A percentile compares a stretch with the other conserved stretches of the same genome.
Evolutionary conservation across 2,329 filamentous ascomycete genomes (phyloP).

Genomic region (Penicillium sp.): DNA sequence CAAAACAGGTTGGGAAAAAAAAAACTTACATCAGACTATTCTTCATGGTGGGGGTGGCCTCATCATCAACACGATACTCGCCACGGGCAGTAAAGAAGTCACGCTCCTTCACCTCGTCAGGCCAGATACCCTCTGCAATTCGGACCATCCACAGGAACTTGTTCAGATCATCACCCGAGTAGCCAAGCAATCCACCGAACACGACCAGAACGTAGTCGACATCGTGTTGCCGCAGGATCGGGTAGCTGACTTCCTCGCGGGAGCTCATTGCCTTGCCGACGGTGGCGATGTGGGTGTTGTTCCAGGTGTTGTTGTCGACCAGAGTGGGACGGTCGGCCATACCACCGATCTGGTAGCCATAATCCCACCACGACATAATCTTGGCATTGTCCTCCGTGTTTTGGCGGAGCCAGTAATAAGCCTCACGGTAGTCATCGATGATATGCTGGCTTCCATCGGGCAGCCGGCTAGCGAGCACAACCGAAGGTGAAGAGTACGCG

Average conservation of each 20-base stretch:
- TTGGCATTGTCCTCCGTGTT: conserved; percentile 95
- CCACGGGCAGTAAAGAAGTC: conserved; percentile 93
- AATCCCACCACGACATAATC: conserved; percentile 99
- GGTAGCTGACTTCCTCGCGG: conserved; percentile 95
- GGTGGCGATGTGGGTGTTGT: conserved; percentile 99
- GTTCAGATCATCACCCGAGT: conserved; percentile 98
- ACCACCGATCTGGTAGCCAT: conserved; percentile 98
- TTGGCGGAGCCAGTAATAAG: conserved; percentile 98
- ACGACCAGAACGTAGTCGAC: conserved; percentile 98
- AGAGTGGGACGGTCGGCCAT: conserved; percentile 98
- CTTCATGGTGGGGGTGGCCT: conserved; percentile 95
- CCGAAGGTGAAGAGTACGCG: conserved; percentile 96
- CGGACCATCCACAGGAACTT: conserved; percentile 99
- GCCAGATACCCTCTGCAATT: conserved; percentile 99
- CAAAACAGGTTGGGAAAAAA: not conserved
- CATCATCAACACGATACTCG: conserved; percentile 93
- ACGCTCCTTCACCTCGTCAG: conserved; percentile 97
- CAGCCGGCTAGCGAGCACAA: conserved; percentile 88
- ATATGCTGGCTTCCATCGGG: conserved; percentile 97
- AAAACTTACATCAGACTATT: conserved; percentile 93
- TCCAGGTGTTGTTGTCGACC: conserved; percentile 99
- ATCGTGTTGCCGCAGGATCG: conserved; percentile 97
- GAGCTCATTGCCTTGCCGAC: conserved; percentile 99
- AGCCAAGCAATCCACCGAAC: conserved; percentile 92
- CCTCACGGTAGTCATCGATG: conserved; percentile 98